These are phyloP conservation scores for Aspergillus fijiensis DNA, from an alignment of 2,329 filamentous ascomycete genomes.

Conservation along the genomic window DNA sequence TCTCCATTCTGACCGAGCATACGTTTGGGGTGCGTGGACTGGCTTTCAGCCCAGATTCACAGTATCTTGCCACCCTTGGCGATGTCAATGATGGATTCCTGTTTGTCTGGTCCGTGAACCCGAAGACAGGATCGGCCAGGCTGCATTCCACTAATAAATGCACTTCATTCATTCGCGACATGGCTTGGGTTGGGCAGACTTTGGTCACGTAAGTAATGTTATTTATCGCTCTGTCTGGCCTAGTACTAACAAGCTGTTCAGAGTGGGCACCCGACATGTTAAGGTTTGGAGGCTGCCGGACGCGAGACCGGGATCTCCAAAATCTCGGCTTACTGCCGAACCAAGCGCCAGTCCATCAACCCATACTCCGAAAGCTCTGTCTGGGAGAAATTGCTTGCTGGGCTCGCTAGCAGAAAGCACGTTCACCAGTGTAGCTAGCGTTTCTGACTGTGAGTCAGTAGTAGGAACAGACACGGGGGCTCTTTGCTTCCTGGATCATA, in stretches of 20 bases:
- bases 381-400: conserved; percentile 83
- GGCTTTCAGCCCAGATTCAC: conserved; percentile 84
- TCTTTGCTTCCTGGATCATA: conserved; percentile 83
- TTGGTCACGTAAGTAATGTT: conserved; percentile 65
- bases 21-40: conserved; percentile 84
- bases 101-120: conserved; percentile 83
- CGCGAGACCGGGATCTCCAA: conserved; percentile 59
- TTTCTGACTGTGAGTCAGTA: conserved; percentile 73
- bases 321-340: conserved; percentile 55
- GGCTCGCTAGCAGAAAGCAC: conserved; percentile 78
- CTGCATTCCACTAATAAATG: conserved; percentile 88
- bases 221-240: neutral
- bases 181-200: conserved; percentile 84
- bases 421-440: conserved; percentile 73
- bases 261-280: conserved; percentile 80
- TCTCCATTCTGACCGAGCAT: conserved; percentile 86
- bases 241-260: conserved; percentile 18
- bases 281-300: conserved; percentile 91
- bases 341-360: conserved; percentile 33
- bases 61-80: conserved; percentile 83
- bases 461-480: conserved; percentile 86
- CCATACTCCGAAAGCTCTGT: conserved; percentile 65
- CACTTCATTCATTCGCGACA: conserved; percentile 78
- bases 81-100: conserved; percentile 90
- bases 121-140: conserved; percentile 75